A percentile compares a stretch with the other conserved stretches of the same genome.
phyloP scores from a whole-genome alignment of 192 early-diverging fungal genomes.

The Backusella tarrabulga region DNA sequence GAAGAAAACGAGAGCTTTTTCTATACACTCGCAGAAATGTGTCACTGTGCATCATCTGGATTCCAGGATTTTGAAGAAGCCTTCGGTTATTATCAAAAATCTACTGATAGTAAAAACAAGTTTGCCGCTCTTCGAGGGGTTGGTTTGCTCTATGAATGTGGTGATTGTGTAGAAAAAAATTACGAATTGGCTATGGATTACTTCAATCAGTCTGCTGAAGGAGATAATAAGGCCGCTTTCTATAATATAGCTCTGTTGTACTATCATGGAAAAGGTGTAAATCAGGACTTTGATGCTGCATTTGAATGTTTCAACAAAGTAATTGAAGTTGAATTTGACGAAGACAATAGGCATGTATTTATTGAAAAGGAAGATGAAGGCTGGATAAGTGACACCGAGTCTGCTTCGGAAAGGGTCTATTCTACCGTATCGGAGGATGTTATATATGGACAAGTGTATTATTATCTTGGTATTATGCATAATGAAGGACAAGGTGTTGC shows the following conservation, averaged over 20 bases:
- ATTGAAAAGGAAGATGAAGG: not conserved
- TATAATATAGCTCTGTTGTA: not conserved
- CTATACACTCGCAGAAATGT: not conserved
- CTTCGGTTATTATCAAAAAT: not conserved
- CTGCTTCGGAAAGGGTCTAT: not conserved
- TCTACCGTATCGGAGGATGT: slow-evolving; percentile 14
- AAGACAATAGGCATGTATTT: not conserved
- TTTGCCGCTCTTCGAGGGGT: not conserved
- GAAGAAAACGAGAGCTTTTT: too few species aligned
- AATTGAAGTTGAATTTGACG: not conserved
- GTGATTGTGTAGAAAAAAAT: not conserved
- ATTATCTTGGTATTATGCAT: not conserved
- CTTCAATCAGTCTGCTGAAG: not conserved
- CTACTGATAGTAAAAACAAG: not conserved
- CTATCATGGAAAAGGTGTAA: not conserved
- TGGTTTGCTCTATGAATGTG: not conserved
- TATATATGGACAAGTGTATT: slow-evolving; percentile 6
- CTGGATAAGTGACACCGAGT: not conserved
- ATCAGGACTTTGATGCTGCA: not conserved
- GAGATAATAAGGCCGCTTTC: not conserved
- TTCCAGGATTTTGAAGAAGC: not conserved
- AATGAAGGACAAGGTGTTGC: not conserved
- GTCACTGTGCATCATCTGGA: not conserved
- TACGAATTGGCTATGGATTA: not conserved
- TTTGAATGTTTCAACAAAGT: not conserved